phyloP scores from a whole-genome alignment of 352 stramenopile genomes.

The Phytophthora podocarpi region DNA sequence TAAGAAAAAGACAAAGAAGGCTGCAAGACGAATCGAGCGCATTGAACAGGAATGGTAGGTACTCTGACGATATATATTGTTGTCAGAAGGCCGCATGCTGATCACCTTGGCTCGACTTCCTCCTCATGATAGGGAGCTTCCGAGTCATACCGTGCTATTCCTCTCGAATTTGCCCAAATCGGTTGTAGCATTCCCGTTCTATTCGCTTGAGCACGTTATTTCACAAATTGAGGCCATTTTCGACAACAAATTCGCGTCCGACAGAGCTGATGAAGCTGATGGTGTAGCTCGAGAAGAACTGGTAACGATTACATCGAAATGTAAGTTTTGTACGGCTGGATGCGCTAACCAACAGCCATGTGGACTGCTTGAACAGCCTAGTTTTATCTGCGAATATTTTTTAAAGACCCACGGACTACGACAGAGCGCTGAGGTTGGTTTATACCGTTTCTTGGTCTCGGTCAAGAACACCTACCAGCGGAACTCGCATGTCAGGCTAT shows the following conservation, averaged over 20 bases:
- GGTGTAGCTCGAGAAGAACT: conserved; percentile 65
- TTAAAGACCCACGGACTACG: conserved; percentile 68
- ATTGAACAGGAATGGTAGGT: conserved; percentile 62
- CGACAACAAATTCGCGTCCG: conserved; percentile 73
- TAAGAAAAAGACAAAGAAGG: conserved; percentile 58
- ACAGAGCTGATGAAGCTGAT: conserved; percentile 61
- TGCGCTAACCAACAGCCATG: no score
- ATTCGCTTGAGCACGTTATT: conserved; percentile 53
- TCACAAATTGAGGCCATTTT: conserved; percentile 75
- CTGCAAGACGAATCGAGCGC: conserved; percentile 37
- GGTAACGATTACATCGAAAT: conserved; percentile 12
- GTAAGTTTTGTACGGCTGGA: background rate
- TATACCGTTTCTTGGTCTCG: conserved; percentile 77
- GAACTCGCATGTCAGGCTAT: conserved; percentile 64
- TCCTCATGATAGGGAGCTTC: conserved; percentile 58
- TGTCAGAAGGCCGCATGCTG: no score
- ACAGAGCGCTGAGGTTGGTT: conserved; percentile 64
- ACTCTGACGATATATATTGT: no score
- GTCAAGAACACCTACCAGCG: conserved; percentile 58
- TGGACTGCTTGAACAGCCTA: conserved; percentile 51
- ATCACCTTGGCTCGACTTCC: background rate
- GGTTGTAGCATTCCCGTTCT: conserved; percentile 73
- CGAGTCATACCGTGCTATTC: conserved; percentile 54
- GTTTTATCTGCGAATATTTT: conserved; percentile 78
- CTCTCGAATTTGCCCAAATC: conserved; percentile 77